Conservation (phyloP, 148 eudicot genomes). For the Salicornia ramosissima region DNA sequence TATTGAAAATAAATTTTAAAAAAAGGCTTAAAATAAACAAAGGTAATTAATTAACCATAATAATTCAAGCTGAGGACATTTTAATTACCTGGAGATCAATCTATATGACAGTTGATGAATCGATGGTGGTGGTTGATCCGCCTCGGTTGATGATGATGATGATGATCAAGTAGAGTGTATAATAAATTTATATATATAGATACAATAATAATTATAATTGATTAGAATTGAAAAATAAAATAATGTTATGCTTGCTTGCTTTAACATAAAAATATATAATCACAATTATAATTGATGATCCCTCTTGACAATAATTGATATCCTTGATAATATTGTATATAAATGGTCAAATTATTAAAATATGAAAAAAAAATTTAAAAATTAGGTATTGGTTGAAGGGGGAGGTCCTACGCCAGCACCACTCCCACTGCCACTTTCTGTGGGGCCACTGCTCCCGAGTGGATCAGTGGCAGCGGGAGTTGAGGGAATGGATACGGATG, state of each 20-base stretch:
- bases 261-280: not conserved
- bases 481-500: not conserved
- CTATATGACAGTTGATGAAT: not conserved
- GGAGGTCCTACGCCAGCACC: conserved; percentile 12
- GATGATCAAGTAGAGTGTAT: not conserved
- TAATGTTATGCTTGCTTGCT: conserved; percentile 6
- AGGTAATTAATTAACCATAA: no score
- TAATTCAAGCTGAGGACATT: not conserved
- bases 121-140: conserved; percentile 5
- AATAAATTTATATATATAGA: not conserved
- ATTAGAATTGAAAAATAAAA: not conserved
- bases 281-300: conserved; percentile 8
- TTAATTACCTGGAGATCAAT: conserved; percentile 18
- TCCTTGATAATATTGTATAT: conserved; percentile 4
- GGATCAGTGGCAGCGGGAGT: not conserved
- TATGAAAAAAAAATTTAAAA: not conserved
- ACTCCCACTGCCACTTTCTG: conserved; percentile 11
- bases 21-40: no score
- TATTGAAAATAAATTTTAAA: no score
- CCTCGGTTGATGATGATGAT: not conserved
- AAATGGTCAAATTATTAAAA: conserved; percentile 17
- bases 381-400: conserved; percentile 23
- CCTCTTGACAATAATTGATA: conserved; percentile 21
- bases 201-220: not conserved
- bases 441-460: not conserved